Evolutionary conservation across 1,284 basidiomycete species (phyloP), one percentile per base, ranked within the genome.

Genomic region (Golubevia pallescens): DNA sequence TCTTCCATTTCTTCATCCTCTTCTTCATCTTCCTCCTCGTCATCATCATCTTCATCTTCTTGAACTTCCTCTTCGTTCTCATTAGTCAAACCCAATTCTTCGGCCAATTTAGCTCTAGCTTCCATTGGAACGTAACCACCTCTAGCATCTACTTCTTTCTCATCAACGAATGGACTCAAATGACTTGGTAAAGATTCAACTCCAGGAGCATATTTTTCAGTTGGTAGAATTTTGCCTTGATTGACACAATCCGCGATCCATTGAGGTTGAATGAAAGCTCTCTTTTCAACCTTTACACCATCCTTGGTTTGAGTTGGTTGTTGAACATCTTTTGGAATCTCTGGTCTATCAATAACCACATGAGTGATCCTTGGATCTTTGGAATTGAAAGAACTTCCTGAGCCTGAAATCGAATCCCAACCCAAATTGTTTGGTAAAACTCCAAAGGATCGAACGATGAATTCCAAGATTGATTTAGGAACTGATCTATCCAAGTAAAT

Each of bases 121-220:
- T 79, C 82, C 23, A 71, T 73, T 16, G 81, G 81, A 10, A 83
- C 81, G 64, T 84, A 84, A n/a, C 81, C 81, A 58, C 81, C 81
- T 13, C 71, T 71, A 24, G 72, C 68, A 7, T 73, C 73, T 58
- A 82, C 80, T 66, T 78, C 81, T 32, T 71, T 74, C 58, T 80
- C 76, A 62, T 85, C 80, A 32, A 85, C 82, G 62, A 85, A 85
- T n/a, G 82, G 82, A 76, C 80, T 82, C 66, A 85, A 69, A 56
- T 85, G 82, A 20, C 81, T 79, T 23, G 82, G 82, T 61, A 85
- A 63, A 14, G 74, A 72, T 63, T 76, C 42, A 48, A 10, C 70
- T 2, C 82, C 82, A 8, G 80, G 80, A 14, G 71, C 75, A 58
- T 85, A 85, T 5, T 75, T 66, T 16, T 72, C 78, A 51, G 80